These are phyloP conservation scores for Aspergillus cristatus DNA, from an alignment of 495 filamentous ascomycete genomes.

Conservation along the genomic window DNA sequence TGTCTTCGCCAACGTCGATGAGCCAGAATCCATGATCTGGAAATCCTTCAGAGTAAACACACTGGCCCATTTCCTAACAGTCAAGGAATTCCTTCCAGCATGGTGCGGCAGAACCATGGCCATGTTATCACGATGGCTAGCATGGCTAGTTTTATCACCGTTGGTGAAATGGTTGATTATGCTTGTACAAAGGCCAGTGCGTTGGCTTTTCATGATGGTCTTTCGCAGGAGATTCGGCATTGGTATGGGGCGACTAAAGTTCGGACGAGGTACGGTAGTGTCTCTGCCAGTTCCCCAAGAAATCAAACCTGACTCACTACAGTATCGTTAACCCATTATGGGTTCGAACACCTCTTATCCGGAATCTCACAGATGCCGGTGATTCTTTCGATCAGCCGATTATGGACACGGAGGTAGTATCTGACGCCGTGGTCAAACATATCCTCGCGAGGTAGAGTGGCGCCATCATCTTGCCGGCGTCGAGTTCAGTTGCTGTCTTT, in stretches of 20 bases:
- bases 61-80: slow-evolving; percentile 14
- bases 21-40: slow-evolving; percentile 33
- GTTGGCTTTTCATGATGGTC: slow-evolving; percentile 52
- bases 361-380: slow-evolving; percentile 46
- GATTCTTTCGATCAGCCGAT: slow-evolving; percentile 35
- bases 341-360: slow-evolving; percentile 48
- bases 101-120: slow-evolving; percentile 50
- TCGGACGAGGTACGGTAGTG: slow-evolving; percentile 35
- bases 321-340: slow-evolving; percentile 31
- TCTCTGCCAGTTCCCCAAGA: too few relatives aligned
- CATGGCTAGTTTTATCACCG: slow-evolving; percentile 43
- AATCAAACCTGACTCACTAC: too few relatives aligned
- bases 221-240: slow-evolving; percentile 45
- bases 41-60: background rate
- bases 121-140: slow-evolving; percentile 48
- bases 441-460: slow-evolving; percentile 42
- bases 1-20: slow-evolving; percentile 41
- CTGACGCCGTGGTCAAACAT: slow-evolving; percentile 46
- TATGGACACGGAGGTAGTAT: slow-evolving; percentile 46
- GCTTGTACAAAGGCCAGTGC: slow-evolving; percentile 51
- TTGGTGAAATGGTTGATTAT: slow-evolving; percentile 52
- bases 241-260: slow-evolving; percentile 48
- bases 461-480: slow-evolving; percentile 20
- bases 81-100: slow-evolving; percentile 50
- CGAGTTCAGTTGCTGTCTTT: background rate